Evolutionary conservation across 148 eudicot species (phyloP), one percentile per base, ranked within the genome.

Genomic region (Silene uniflora): DNA sequence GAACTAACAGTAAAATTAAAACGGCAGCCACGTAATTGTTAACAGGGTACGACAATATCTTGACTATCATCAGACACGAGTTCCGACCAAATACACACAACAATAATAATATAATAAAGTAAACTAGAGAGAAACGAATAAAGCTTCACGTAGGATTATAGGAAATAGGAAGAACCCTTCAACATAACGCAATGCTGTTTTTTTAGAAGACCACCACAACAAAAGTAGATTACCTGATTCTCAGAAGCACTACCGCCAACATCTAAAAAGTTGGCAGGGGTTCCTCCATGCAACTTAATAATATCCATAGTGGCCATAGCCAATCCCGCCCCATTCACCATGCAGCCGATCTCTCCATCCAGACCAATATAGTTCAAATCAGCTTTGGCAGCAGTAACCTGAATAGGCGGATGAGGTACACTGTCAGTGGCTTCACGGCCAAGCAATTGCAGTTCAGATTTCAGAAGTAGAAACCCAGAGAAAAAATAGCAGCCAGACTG

Each of bases 221-320:
- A 10, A 62, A 52, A 42, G 72, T 39, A 8, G 6, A 42, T 75
- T 86, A 88, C 98, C 95, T 94, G 98, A 81, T 81, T 65, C 83
- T 94, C 98, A 79, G 98, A 91, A 71, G 98, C 98, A 88, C 87
- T 92, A 55, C 98, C 98, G 70, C 98, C 97, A 56, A 95, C 98
- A 86, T 95, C 97, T 60, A 95, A 90, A 82, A 95, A 95, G 84
- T 95, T 95, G 75, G 98, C 96, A 76, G 97, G 98, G 76, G 98
- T 95, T 75, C 98, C 98, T 32, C 97, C 98, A 76, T 89, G 92
- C 77, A 95, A 73, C 87, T 95, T 95, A 74, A 95, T 95, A 19
- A 95, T 95, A 77, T 95, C 98, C 98, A 95, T 95, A 73, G 98
- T 95, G 66, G 98, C 96, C 98, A 95, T 95, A 67, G 98, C 98